Conservation (phyloP, 2,329 filamentous ascomycete species). For the Talaromyces sp. region DNA sequence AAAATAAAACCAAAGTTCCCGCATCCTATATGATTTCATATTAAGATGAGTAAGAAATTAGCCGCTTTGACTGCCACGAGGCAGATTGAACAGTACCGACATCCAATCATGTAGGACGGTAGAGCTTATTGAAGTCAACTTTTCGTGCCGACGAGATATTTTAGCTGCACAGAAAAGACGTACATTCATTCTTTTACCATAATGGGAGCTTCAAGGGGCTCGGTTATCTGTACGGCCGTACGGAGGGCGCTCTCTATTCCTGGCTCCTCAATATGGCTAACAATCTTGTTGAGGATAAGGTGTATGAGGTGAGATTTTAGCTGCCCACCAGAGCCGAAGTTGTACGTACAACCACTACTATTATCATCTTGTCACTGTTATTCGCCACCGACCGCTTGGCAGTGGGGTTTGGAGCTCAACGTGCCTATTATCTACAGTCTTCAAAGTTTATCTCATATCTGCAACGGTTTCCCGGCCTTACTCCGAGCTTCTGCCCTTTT, state of each 20-base stretch:
- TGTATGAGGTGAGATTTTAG: background rate
- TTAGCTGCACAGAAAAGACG: background rate
- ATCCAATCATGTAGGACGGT: background rate
- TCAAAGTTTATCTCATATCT: background rate
- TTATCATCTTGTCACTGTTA: background rate
- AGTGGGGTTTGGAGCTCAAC: background rate
- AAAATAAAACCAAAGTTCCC: background rate
- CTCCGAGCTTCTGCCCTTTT: background rate
- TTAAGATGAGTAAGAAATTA: background rate
- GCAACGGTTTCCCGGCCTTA: background rate
- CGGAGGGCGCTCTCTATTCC: background rate
- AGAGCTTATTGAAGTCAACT: background rate
- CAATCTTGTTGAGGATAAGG: background rate
- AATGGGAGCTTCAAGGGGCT: background rate
- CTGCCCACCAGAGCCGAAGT: background rate
- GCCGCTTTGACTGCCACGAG: background rate
- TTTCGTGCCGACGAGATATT: background rate
- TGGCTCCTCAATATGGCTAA: background rate
- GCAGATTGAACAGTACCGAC: background rate
- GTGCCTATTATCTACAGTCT: background rate
- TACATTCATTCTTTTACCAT: background rate
- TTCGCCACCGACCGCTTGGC: background rate
- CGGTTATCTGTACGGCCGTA: no score
- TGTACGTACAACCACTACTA: background rate
- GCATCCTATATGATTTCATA: background rate